phyloP scores from a whole-genome alignment of 78 protist genomes.

The Dictyostelium capitatum region DNA sequence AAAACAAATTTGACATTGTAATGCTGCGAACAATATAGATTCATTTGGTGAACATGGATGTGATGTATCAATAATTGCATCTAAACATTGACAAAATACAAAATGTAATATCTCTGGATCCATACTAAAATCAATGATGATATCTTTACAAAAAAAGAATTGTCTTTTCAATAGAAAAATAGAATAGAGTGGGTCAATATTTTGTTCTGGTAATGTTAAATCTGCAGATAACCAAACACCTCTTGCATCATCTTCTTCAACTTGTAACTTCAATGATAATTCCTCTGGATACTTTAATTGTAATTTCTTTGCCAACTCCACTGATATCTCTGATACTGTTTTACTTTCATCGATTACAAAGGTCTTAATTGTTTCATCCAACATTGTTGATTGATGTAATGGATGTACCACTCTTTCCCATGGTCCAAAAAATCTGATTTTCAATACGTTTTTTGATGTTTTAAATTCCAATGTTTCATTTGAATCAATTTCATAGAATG shows the following conservation, averaged over 20 bases:
- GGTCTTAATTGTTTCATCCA: conserved; percentile 79
- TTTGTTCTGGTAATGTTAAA: conserved; percentile 69
- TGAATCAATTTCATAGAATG: conserved; percentile 78
- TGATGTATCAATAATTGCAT: conserved; percentile 70
- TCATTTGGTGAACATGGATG: conserved; percentile 83
- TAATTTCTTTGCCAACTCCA: conserved; percentile 64
- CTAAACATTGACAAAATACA: conserved; percentile 81
- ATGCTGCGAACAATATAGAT: conserved; percentile 88
- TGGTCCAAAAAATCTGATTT: conserved; percentile 73
- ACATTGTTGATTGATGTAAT: conserved; percentile 62
- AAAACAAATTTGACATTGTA: conserved; percentile 83
- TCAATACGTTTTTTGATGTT: conserved; percentile 36
- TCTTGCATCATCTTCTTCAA: conserved; percentile 20
- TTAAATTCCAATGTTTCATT: conserved; percentile 66
- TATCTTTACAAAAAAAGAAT: conserved; percentile 60
- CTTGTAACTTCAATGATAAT: conserved; percentile 41
- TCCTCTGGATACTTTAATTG: conserved; percentile 77
- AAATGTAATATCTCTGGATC: conserved; percentile 66
- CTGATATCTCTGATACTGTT: conserved; percentile 77
- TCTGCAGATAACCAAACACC: conserved; percentile 79
- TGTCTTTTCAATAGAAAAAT: conserved; percentile 57
- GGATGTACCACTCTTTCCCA: conserved; percentile 86
- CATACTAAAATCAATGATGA: conserved; percentile 61
- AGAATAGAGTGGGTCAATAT: conserved; percentile 70
- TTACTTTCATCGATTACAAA: conserved; percentile 78